These are phyloP conservation scores for Hygrophoropsis aurantiaca DNA, from an alignment of 768 basidiomycete genomes.

Conservation along the genomic window DNA sequence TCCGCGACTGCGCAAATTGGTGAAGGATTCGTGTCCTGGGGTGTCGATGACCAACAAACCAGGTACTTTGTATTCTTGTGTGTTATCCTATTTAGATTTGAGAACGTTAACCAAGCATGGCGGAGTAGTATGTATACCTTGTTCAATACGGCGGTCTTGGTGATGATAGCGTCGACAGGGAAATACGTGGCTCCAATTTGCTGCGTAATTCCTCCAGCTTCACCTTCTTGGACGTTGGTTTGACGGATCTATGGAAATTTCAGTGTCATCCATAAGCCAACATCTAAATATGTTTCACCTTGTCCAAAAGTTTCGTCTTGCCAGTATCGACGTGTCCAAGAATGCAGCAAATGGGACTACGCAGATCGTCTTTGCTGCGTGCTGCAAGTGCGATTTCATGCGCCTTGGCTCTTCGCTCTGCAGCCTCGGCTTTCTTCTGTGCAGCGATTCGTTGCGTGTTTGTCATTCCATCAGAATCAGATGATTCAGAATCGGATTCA, in stretches of 20 bases:
- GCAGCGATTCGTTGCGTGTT: constrained; percentile 63
- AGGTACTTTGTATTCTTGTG: constrained; percentile 93
- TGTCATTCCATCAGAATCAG: constrained; percentile 64
- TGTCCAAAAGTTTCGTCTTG: constrained; percentile 96
- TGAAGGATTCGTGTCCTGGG: constrained; percentile 99
- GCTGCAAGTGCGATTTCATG: constrained; percentile 85
- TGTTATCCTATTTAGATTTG: constrained; percentile 53
- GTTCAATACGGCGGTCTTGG: constrained; percentile 93
- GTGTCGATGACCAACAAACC: constrained; percentile 97
- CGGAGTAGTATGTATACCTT: constrained; percentile 48
- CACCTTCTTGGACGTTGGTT: constrained; percentile 99
- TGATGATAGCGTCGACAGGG: constrained; percentile 91
- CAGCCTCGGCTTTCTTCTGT: constrained; percentile 82
- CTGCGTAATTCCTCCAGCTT: constrained; percentile 99
- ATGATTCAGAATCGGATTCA: constrained; percentile 48
- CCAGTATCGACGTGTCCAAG: constrained; percentile 99
- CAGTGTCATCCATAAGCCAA: constrained; percentile 4
- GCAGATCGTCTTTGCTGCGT: constrained; percentile 83
- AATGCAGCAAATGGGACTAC: constrained; percentile 98
- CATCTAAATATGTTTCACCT: too few species aligned
- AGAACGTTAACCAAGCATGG: constrained; percentile 3
- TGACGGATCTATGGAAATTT: constrained; percentile 93
- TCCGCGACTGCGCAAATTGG: constrained; percentile 92
- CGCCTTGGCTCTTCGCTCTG: constrained; percentile 72
- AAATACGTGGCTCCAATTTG: constrained; percentile 99